Percentiles rank a stretch among this genome's conserved stretches.
Conservation (phyloP, 495 filamentous ascomycete genomes). For the Penicillium roqueforti region DNA sequence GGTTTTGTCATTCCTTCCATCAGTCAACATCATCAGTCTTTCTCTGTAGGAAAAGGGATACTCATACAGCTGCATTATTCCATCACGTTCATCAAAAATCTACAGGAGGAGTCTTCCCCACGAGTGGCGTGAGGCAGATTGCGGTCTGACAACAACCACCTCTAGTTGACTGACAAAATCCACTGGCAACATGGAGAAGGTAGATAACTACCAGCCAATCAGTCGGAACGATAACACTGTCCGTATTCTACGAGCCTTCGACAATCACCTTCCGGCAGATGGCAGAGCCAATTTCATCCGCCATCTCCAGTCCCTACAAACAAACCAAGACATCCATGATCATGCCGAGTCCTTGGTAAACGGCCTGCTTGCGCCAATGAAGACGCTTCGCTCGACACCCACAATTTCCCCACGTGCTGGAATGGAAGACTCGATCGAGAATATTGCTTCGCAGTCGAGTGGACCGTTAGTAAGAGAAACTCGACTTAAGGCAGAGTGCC, state of each 20-base stretch:
- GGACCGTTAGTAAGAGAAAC: background rate
- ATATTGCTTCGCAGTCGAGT: background rate
- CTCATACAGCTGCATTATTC: too few relatives aligned
- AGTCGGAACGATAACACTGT: background rate
- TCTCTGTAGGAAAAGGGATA: too few relatives aligned
- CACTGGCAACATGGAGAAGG: background rate
- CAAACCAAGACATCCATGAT: background rate
- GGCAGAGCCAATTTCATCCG: background rate
- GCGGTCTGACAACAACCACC: too few relatives aligned
- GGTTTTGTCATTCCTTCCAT: too few relatives aligned
- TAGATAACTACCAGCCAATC: background rate
- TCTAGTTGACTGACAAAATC: too few relatives aligned
- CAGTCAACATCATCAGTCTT: too few relatives aligned
- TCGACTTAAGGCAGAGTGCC: background rate
- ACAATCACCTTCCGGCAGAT: background rate
- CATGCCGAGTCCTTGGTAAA: background rate
- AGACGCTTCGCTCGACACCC: background rate
- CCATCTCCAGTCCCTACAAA: background rate
- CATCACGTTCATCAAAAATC: too few relatives aligned
- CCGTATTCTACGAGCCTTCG: background rate
- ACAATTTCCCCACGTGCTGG: background rate
- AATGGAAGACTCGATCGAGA: too few relatives aligned
- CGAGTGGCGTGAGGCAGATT: too few relatives aligned
- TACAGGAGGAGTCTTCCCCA: too few relatives aligned
- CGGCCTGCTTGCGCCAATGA: background rate